phyloP scores from a whole-genome alignment of 805 yeast genomes.

The Yarrowia divulgata region DNA sequence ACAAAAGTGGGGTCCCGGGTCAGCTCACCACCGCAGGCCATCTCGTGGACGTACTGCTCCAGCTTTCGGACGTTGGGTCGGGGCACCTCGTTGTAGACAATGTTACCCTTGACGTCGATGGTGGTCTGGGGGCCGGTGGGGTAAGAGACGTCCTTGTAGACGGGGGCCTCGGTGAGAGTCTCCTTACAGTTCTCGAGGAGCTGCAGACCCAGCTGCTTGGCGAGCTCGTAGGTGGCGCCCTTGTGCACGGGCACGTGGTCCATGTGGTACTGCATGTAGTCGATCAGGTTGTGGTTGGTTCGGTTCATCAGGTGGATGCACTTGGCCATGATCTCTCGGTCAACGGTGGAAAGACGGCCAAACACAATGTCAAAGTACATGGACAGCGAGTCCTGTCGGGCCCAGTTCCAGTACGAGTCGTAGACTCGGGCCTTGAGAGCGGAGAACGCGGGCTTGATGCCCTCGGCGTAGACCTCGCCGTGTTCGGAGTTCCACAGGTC shows the following conservation, averaged over 20 bases:
- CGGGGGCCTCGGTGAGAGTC: conserved; percentile 80
- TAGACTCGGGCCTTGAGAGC: conserved; percentile 92
- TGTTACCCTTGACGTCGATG: conserved; percentile 86
- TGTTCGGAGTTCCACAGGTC: conserved; percentile 91
- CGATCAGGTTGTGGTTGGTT: conserved; percentile 89
- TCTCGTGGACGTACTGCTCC: conserved; percentile 92
- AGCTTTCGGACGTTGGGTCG: conserved; percentile 92
- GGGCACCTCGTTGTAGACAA: conserved; percentile 81
- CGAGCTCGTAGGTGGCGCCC: conserved; percentile 93
- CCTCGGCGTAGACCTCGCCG: conserved; percentile 93
- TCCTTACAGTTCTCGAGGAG: conserved; percentile 95
- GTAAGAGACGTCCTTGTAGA: conserved; percentile 90
- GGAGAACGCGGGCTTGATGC: conserved; percentile 89
- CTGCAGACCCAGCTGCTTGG: conserved; percentile 88
- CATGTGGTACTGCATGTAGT: conserved; percentile 94
- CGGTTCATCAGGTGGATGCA: conserved; percentile 98
- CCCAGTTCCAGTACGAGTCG: conserved; percentile 99
- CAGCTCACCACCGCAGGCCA: conserved; percentile 93
- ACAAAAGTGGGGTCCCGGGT: conserved; percentile 70
- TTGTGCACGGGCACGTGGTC: conserved; percentile 83
- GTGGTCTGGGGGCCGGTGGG: conserved; percentile 96
- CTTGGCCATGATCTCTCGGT: conserved; percentile 94
- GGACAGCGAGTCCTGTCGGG: conserved; percentile 92
- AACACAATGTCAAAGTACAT: conserved; percentile 96
- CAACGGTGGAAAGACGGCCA: conserved; percentile 88